Evolutionary conservation across 352 stramenopile genomes (phyloP).

Genomic region (Phytophthora citrophthora): DNA sequence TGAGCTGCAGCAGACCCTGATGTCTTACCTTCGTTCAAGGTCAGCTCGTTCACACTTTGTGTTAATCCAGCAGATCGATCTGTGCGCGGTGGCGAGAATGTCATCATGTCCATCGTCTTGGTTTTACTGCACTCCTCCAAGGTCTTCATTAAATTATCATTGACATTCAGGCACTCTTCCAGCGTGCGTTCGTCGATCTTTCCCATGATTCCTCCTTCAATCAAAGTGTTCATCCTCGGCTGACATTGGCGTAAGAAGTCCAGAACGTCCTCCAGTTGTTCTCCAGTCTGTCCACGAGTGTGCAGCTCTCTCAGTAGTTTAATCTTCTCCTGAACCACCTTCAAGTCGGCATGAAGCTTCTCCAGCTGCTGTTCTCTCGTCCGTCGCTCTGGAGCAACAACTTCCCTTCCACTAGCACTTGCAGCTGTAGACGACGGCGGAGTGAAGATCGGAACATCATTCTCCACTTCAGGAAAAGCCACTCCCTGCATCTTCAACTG

Average conservation of each 20-base stretch:
- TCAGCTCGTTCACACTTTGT: slow-evolving; percentile 36
- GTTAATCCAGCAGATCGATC: slow-evolving; percentile 28
- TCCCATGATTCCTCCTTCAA: slow-evolving; percentile 84
- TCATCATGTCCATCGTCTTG: slow-evolving; percentile 50
- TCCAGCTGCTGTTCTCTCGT: slow-evolving; percentile 69
- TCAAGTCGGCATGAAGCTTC: slow-evolving; percentile 75
- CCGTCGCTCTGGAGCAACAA: slow-evolving; percentile 11
- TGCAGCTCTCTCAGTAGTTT: slow-evolving; percentile 51
- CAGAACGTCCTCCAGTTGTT: slow-evolving; percentile 71
- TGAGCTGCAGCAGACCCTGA: slow-evolving; percentile 8
- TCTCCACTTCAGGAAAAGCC: slow-evolving; percentile 68
- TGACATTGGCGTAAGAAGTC: slow-evolving; percentile 88
- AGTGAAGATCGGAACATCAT: slow-evolving; percentile 78
- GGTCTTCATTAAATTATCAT: slow-evolving; percentile 83
- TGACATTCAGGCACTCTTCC: slow-evolving; percentile 86
- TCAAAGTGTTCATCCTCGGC: slow-evolving; percentile 88
- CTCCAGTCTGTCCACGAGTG: slow-evolving; percentile 31
- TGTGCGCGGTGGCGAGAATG: slow-evolving; percentile 55
- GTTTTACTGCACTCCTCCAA: slow-evolving; percentile 62
- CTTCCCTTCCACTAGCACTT: slow-evolving; percentile 8
- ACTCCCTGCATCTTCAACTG: slow-evolving; percentile 82
- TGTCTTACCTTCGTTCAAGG: slow-evolving; percentile 34
- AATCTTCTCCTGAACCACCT: slow-evolving; percentile 79
- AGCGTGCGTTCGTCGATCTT: slow-evolving; percentile 85
- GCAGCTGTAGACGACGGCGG: slow-evolving; percentile 47